A percentile compares a stretch with the other conserved stretches of the same genome.
Evolutionary conservation across 495 filamentous ascomycete species (phyloP).

Genomic region (Penicillium roqueforti): DNA sequence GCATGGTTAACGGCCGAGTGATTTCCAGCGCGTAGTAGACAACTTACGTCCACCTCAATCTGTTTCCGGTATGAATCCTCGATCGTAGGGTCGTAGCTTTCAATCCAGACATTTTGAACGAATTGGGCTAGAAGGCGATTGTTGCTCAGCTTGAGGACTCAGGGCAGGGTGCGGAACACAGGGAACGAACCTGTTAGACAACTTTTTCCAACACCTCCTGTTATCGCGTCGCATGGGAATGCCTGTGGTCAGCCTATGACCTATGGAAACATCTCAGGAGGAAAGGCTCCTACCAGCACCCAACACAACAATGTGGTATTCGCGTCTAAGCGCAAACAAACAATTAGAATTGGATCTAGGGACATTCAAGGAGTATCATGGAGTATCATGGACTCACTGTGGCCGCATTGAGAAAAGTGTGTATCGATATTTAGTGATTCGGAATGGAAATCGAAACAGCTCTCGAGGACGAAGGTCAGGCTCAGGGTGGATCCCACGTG

Average conservation of each 20-base stretch:
- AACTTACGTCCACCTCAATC: constrained; percentile 82
- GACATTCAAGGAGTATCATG: constrained; percentile 3
- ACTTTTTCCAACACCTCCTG: constrained; percentile 96
- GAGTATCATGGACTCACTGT: constrained; percentile 43
- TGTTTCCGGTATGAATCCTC: constrained; percentile 97
- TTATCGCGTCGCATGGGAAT: constrained; percentile 7
- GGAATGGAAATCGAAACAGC: neutral
- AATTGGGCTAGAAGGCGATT: constrained; percentile 71
- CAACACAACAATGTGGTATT: constrained; percentile 90
- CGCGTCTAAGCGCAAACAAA: constrained; percentile 50
- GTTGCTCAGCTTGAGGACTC: constrained; percentile 15
- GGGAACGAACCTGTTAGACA: constrained; percentile 81
- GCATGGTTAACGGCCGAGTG: constrained; percentile 20
- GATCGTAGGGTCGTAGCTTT: constrained; percentile 97
- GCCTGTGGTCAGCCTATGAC: constrained; percentile 11
- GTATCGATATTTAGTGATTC: neutral
- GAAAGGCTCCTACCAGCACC: constrained; percentile 62
- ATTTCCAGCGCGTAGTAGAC: constrained; percentile 24
- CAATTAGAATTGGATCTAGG: constrained; percentile 25
- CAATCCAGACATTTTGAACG: constrained; percentile 98
- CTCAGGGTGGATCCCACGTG: constrained; percentile 13
- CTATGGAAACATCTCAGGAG: constrained; percentile 1
- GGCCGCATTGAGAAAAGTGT: constrained; percentile 45
- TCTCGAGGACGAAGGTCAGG: constrained; percentile 9
- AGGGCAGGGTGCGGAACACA: constrained; percentile 3